Evolutionary conservation across 176 grass and related monocot genomes (phyloP).

Genomic region (Leersia perrieri): DNA sequence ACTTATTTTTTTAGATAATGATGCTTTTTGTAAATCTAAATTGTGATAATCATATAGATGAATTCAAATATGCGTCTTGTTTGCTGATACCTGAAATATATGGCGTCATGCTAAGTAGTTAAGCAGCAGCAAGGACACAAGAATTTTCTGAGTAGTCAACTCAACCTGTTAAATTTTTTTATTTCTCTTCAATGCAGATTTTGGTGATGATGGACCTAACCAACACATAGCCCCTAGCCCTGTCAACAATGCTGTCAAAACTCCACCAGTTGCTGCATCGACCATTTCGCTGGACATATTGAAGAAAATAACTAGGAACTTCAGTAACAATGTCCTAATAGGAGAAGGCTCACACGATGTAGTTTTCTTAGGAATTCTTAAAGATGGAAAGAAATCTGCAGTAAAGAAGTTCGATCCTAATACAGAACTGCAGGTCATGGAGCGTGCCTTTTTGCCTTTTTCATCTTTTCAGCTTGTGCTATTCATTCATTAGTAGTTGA

Average conservation of each 20-base stretch:
- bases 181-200: no score
- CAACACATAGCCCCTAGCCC: background rate
- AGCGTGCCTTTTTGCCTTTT: no score
- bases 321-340: conserved; percentile 44
- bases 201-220: no score
- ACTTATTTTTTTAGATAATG: no score
- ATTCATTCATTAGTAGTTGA: background rate
- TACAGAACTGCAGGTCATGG: conserved; percentile 53
- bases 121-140: no score
- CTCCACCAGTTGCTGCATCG: conserved; percentile 50
- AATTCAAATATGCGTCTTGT: no score
- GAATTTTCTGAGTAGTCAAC: no score
- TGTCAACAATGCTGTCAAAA: conserved; percentile 17
- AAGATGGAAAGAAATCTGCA: conserved; percentile 39
- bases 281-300: conserved; percentile 50
- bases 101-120: no score
- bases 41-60: no score
- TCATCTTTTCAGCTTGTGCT: background rate
- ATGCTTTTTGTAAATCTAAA: no score
- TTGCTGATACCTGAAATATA: no score
- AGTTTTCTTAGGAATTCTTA: conserved; percentile 56
- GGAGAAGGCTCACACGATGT: conserved; percentile 48
- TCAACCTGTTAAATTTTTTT: no score
- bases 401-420: conserved; percentile 58
- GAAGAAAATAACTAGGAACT: conserved; percentile 55